Conservation (phyloP, 495 filamentous ascomycete species). For the Neurospora tetrasperma region DNA sequence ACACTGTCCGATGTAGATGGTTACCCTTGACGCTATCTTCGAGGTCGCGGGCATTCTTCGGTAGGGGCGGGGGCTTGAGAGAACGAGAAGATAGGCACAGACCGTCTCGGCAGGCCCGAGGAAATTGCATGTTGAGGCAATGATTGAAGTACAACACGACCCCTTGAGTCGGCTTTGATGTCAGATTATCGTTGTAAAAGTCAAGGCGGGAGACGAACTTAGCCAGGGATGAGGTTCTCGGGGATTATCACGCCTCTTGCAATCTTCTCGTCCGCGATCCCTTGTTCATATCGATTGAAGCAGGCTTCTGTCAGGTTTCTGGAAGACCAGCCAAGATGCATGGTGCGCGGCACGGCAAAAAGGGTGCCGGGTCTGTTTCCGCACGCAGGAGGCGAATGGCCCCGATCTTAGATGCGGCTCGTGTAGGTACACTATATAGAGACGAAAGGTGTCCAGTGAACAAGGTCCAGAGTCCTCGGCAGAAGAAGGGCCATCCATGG, state of each 20-base stretch:
- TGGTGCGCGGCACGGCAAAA: slow-evolving; percentile 2
- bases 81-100: neutral
- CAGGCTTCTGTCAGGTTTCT: slow-evolving; percentile 11
- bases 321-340: slow-evolving; percentile 8
- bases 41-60: neutral
- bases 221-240: neutral
- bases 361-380: neutral
- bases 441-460: neutral
- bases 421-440: neutral
- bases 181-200: neutral
- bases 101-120: neutral
- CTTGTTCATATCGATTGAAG: neutral
- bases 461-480: neutral
- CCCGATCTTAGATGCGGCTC: neutral
- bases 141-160: neutral
- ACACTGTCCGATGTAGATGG: neutral
- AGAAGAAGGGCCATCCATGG: neutral
- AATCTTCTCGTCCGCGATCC: neutral
- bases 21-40: neutral
- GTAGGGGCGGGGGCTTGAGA: neutral
- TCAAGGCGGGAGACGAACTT: neutral
- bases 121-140: neutral
- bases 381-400: neutral
- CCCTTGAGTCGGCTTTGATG: neutral
- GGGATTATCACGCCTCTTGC: neutral